phyloP scores from a whole-genome alignment of 2,329 filamentous ascomycete species.

The Teratosphaeriaceae sp. region DNA sequence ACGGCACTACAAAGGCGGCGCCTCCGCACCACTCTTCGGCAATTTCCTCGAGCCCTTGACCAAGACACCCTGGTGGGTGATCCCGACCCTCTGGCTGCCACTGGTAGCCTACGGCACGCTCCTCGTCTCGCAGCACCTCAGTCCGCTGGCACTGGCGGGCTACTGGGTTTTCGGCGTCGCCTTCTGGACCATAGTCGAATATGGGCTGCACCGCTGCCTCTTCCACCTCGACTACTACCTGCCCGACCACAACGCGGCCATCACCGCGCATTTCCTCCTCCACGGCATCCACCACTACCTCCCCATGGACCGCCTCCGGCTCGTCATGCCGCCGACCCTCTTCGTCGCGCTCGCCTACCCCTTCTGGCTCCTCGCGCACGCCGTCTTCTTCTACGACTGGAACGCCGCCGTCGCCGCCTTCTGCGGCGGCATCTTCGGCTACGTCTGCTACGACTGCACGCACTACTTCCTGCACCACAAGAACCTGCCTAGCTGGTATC shows the following conservation, averaged over 20 bases:
- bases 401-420: constrained; percentile 69
- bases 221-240: constrained; percentile 80
- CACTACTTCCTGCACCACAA: constrained; percentile 98
- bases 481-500: constrained; percentile 85
- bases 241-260: constrained; percentile 80
- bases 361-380: constrained; percentile 87
- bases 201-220: constrained; percentile 77
- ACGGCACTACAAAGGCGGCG: constrained; percentile 89
- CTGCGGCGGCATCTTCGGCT: constrained; percentile 90
- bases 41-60: constrained; percentile 98
- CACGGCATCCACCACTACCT: constrained; percentile 97
- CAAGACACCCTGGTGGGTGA: constrained; percentile 89
- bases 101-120: constrained; percentile 65
- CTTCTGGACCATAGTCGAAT: constrained; percentile 88
- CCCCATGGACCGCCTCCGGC: constrained; percentile 96
- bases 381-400: constrained; percentile 80
- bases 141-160: constrained; percentile 38
- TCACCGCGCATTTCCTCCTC: constrained; percentile 86
- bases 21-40: constrained; percentile 88
- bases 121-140: constrained; percentile 56
- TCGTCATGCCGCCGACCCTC: constrained; percentile 92
- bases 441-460: constrained; percentile 92
- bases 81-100: constrained; percentile 83
- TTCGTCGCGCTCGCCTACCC: constrained; percentile 78
- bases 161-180: constrained; percentile 67